Base-by-base conservation (phyloP, 2,329 filamentous ascomycete genomes). In the Sporothrix mexicana region DNA sequence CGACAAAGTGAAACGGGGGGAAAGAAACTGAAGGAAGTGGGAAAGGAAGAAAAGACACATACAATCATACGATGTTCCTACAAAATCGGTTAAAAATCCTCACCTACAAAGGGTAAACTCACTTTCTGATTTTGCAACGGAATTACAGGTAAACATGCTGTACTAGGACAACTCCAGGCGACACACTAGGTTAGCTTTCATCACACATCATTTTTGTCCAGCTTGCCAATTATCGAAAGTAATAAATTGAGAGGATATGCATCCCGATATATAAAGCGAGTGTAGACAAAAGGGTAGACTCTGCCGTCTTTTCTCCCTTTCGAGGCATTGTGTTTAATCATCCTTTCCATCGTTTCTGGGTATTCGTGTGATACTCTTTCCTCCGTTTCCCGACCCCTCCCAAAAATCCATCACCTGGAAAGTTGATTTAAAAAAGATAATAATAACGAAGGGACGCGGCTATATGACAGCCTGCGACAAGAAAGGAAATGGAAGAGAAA, bases 381-480 rank as follows among this genome's bases (percentile, higher is more conserved):
- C 25, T 12, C 57, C 43, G 23, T 36, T 53, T 51, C 66, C 25
- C 15, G n/a, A 4, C 47, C 25, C 17, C 47, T 43, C 66, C 64
- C 47, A 55, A 68, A 53, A 53, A 41, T 8, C 10, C 15, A n/a
- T 23, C 57, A 64, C 43, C 47, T 62, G 69, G 13, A 70, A 70
- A 49, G 55, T 61, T n/a, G 53, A 61, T 59, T 43, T 30, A 62
- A 62, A 47, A 55, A 17, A 47, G 20, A 49, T 61, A 49, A 23
- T 25, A 71, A 25, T 55, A 71, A 72, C 61, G 70, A 67, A 59
- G 17, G 70, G 49, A 72, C 61, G 70, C 45, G 43, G 57, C 47
- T 15, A 30, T 6, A 64, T n/a, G 25, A 66, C 13, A 36, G 45
- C 55, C 64, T 23, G n/a, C 64, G 64, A 45, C 66, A 69, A 25